Base-by-base conservation (phyloP, 2,329 filamentous ascomycete species). In the Aplosporella prunicola region DNA sequence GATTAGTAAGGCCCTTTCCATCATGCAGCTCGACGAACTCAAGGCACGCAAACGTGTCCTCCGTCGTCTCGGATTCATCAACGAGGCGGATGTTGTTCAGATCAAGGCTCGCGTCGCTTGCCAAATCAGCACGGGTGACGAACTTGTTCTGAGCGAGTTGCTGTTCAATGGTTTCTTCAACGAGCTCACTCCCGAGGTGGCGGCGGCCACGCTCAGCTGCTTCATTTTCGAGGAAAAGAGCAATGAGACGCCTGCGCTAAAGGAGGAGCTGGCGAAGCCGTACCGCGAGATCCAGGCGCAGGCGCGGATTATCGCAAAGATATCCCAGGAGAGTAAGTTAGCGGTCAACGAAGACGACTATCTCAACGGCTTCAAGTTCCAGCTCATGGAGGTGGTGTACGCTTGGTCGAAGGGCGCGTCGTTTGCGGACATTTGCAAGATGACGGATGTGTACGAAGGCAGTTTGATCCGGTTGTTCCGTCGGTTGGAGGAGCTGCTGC, bases 91-190 rank as follows among this genome's bases (percentile, higher is more conserved):
- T 57, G 88, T 98, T 1, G 88, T 98, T 7, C 83, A 96, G 65
- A 75, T 96, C 53, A 98, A 98, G 66, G 91, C 89, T 9, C 84
- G 93, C 39, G 93, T 96, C 3, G 91, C 91, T 2, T 98, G 91
- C 62, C 89, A 98, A 64, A 96, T 98, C 47, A 94, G 86, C 45
- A 94, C 89, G 0, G 91, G 89, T 23, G 91, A 98, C 53, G 93
- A 98, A 58, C 70, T 98, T 27, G 78, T 98, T 46, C 73, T 98
- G 5, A 87, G 84, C 9, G 91, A 98, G 61, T 71, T 98, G 18
- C 73, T 98, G 1, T 96, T 98, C 62, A 93, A 96, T 60, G 78
- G 88, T 25, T 96, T 95, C 71, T 98, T 98, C 73, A 98, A 96
- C 57, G 88, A 95, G 55, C 68, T 96, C 28, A 79, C 79, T 0